Conservation (phyloP, 1,139 yeast genomes). For the Saccharomyces pastorianus region DNA sequence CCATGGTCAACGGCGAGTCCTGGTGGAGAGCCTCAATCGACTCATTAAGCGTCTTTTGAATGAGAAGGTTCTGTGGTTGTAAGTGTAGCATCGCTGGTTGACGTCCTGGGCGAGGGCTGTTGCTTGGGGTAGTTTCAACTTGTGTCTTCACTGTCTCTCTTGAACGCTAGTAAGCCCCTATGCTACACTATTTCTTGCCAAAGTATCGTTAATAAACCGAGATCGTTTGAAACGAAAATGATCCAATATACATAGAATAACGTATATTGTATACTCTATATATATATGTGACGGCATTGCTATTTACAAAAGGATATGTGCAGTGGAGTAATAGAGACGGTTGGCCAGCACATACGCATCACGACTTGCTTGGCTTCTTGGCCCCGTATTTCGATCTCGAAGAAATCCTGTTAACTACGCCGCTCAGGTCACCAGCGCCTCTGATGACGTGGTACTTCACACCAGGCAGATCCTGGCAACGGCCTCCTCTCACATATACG, state of each 20-base stretch:
- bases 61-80: slow-evolving; percentile 39
- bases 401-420: slow-evolving; percentile 86
- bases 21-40: slow-evolving; percentile 32
- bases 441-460: slow-evolving; percentile 90
- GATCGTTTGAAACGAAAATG: neutral
- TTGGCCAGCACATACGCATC: neutral
- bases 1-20: slow-evolving; percentile 53
- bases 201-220: neutral
- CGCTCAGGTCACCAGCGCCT: slow-evolving; percentile 89
- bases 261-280: neutral
- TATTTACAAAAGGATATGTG: neutral
- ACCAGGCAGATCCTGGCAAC: slow-evolving; percentile 98
- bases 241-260: neutral
- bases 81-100: slow-evolving; percentile 37
- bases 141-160: neutral
- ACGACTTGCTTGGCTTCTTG: slow-evolving; percentile 63
- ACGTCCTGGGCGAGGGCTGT: neutral
- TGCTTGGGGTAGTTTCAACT: too few relatives aligned
- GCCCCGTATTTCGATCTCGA: slow-evolving; percentile 93
- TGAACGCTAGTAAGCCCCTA: neutral
- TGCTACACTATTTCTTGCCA: neutral
- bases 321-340: neutral
- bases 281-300: neutral
- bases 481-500: slow-evolving; percentile 91
- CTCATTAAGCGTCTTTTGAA: slow-evolving; percentile 39